phyloP scores from a whole-genome alignment of 1,139 yeast genomes.

The Petasospora rhodanensis region DNA sequence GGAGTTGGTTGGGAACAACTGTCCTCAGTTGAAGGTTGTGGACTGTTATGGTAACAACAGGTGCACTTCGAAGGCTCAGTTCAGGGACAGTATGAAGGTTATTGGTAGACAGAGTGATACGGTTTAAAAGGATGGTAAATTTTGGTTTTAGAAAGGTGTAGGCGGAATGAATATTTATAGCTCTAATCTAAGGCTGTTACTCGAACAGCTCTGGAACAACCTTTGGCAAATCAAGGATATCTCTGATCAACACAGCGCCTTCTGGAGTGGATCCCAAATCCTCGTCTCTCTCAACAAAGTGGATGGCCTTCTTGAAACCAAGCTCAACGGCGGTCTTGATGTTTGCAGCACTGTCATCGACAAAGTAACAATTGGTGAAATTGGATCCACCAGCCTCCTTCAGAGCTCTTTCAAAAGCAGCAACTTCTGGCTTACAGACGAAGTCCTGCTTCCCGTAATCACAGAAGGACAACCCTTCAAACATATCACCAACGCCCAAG shows the following conservation, averaged over 20 bases:
- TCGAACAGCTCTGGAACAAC: constrained; percentile 47
- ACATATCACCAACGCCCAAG: constrained; percentile 82
- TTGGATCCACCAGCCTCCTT: constrained; percentile 49
- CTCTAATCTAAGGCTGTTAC: too few relatives aligned
- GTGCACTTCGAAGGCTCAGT: constrained; percentile 53
- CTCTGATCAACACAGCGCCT: constrained; percentile 40
- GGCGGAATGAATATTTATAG: neutral
- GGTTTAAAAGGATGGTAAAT: constrained; percentile 7
- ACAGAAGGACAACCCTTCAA: constrained; percentile 91
- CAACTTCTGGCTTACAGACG: constrained; percentile 81
- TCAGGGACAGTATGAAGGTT: constrained; percentile 52
- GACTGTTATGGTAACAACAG: constrained; percentile 79
- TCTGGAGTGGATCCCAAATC: constrained; percentile 33
- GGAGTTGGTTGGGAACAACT: constrained; percentile 46
- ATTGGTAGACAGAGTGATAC: constrained; percentile 77
- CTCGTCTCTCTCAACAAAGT: constrained; percentile 36
- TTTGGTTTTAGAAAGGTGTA: neutral
- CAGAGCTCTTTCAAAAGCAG: constrained; percentile 54
- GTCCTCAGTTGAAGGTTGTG: constrained; percentile 56
- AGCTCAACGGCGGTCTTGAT: constrained; percentile 39
- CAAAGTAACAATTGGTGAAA: constrained; percentile 52
- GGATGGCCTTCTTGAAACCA: constrained; percentile 41
- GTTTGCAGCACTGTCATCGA: constrained; percentile 79
- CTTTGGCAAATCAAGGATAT: constrained; percentile 42
- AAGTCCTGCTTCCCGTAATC: constrained; percentile 69